These are phyloP conservation scores for Phlyctochytrium planicorne DNA, from an alignment of 192 early-diverging fungal species.

Conservation along the genomic window DNA sequence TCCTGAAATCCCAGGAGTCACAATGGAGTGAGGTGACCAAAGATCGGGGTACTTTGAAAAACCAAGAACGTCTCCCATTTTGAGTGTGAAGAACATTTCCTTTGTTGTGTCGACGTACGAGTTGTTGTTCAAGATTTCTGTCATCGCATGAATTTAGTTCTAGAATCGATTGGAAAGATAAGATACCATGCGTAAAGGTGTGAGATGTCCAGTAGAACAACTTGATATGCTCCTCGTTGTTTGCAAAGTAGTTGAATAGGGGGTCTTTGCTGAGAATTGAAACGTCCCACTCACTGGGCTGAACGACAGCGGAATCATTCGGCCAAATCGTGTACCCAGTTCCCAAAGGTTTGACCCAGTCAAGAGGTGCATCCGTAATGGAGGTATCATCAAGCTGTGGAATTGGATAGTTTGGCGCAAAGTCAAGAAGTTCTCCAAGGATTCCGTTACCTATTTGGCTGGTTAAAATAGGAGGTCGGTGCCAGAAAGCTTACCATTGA, in stretches of 20 bases:
- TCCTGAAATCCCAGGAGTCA: constrained; percentile 41
- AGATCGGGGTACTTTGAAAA: neutral
- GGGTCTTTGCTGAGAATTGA: neutral
- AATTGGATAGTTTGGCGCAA: neutral
- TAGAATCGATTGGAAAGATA: constrained; percentile 3
- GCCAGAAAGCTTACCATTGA: constrained; percentile 3
- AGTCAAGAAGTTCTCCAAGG: neutral
- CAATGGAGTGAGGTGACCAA: constrained; percentile 30
- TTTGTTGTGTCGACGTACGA: constrained; percentile 27
- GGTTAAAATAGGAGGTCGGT: neutral
- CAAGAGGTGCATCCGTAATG: constrained; percentile 9
- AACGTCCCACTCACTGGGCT: neutral
- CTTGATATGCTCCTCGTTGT: neutral
- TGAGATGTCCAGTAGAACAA: constrained; percentile 39
- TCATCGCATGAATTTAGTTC: neutral
- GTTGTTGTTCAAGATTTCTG: constrained; percentile 22
- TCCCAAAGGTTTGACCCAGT: constrained; percentile 36
- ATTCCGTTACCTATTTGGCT: constrained; percentile 37
- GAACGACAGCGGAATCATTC: neutral
- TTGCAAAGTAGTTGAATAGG: neutral
- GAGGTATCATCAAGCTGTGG: constrained; percentile 14
- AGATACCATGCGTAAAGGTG: constrained; percentile 37
- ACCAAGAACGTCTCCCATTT: constrained; percentile 2
- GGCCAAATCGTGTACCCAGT: constrained; percentile 38
- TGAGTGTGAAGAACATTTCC: constrained; percentile 20